phyloP scores from a whole-genome alignment of 108 stramenopile species.

The Nitzschia sp. region DNA sequence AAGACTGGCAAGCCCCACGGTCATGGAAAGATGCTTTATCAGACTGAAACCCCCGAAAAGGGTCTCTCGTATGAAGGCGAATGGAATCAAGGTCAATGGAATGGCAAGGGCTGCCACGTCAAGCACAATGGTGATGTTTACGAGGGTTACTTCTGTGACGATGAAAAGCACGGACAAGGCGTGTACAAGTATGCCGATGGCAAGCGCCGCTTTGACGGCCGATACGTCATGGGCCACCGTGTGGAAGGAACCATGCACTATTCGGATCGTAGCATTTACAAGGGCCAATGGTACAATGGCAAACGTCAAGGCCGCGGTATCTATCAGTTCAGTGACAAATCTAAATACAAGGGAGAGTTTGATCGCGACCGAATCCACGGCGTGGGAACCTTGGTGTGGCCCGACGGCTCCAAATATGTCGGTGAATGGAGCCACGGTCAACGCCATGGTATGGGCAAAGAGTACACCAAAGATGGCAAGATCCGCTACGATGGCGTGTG shows the following conservation, averaged over 20 bases:
- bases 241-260: slow-evolving; percentile 31
- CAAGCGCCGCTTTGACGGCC: slow-evolving; percentile 18
- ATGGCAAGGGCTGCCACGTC: slow-evolving; percentile 11
- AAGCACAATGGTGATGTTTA: slow-evolving; percentile 45
- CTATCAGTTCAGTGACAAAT: slow-evolving; percentile 71
- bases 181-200: slow-evolving; percentile 58
- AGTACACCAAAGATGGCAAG: slow-evolving; percentile 25
- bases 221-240: slow-evolving; percentile 15
- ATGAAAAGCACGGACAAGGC: slow-evolving; percentile 68
- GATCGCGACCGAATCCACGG: slow-evolving; percentile 27
- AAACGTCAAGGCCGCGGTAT: slow-evolving; percentile 64
- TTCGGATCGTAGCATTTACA: slow-evolving; percentile 56
- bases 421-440: slow-evolving; percentile 34
- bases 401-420: slow-evolving; percentile 33
- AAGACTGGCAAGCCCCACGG: slow-evolving; percentile 19
- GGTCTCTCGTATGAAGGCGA: slow-evolving; percentile 21
- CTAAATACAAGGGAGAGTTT: slow-evolving; percentile 63
- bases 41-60: not conserved
- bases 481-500: slow-evolving; percentile 43
- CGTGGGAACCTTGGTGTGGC: slow-evolving; percentile 22
- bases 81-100: slow-evolving; percentile 32
- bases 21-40: slow-evolving; percentile 4
- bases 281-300: slow-evolving; percentile 83
- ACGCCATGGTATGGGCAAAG: slow-evolving; percentile 43
- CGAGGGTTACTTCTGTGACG: slow-evolving; percentile 76